Percentiles rank a stretch among this genome's conserved stretches.
phyloP scores from a whole-genome alignment of 2,329 filamentous ascomycete species.

The Colletotrichum salicis region DNA sequence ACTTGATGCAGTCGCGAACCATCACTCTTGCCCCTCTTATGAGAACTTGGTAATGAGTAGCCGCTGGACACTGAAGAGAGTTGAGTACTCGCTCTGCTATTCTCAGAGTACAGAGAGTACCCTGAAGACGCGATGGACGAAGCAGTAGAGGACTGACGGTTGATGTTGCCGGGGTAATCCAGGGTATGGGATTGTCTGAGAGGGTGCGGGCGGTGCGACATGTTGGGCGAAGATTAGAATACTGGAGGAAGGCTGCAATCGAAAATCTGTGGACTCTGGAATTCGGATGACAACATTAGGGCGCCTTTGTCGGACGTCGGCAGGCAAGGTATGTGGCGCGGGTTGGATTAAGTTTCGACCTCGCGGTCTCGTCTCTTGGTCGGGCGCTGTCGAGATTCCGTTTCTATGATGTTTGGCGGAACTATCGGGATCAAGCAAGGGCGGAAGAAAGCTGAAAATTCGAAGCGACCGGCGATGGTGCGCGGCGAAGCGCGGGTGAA shows the following conservation, averaged over 20 bases:
- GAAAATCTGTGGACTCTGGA: constrained; percentile 37
- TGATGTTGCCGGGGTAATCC: constrained; percentile 58
- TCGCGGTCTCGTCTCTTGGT: constrained; percentile 11
- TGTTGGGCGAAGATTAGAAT: constrained; percentile 46
- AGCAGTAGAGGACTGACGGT: constrained; percentile 74
- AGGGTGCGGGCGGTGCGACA: constrained; percentile 68
- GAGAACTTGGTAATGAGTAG: constrained; percentile 60
- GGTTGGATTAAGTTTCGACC: constrained; percentile 21
- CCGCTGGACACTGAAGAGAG: constrained; percentile 78
- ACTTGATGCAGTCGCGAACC: constrained; percentile 60
- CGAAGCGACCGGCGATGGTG: constrained; percentile 15
- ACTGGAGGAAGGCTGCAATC: constrained; percentile 40
- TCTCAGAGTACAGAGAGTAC: constrained; percentile 70
- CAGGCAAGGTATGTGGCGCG: constrained; percentile 10
- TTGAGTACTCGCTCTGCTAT: constrained; percentile 74
- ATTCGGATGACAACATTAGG: constrained; percentile 43
- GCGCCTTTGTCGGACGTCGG: constrained; percentile 32
- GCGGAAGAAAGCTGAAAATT: constrained; percentile 11
- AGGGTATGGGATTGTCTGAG: constrained; percentile 66
- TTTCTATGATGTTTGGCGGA: constrained; percentile 11
- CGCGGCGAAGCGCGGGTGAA: constrained; percentile 7
- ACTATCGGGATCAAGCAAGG: not conserved
- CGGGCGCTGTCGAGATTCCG: not conserved
- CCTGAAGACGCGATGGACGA: constrained; percentile 78
- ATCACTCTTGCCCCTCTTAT: constrained; percentile 83